These are phyloP conservation scores for Artemisia tridentata DNA, from an alignment of 129 eudicot species.

Conservation along the genomic window DNA sequence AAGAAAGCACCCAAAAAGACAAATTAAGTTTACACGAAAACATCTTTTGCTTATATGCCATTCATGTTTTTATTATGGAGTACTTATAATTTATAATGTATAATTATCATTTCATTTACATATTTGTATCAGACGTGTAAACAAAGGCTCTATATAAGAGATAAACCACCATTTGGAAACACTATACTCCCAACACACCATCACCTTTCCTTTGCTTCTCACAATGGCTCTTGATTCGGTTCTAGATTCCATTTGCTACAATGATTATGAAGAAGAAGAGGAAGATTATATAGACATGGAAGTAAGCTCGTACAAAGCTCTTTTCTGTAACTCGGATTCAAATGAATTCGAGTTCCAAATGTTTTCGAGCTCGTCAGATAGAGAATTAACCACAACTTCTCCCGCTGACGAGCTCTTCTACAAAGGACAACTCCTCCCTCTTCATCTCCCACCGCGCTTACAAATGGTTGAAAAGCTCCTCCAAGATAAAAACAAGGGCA, in stretches of 20 bases:
- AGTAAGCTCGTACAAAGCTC: slow-evolving; percentile 39
- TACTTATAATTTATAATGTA: too few species aligned
- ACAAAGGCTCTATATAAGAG: slow-evolving; percentile 25
- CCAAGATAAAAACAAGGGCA: slow-evolving; percentile 37
- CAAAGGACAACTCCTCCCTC: slow-evolving; percentile 95
- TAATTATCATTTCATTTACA: slow-evolving; percentile 10
- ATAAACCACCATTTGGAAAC: slow-evolving; percentile 16
- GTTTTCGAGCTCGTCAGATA: slow-evolving; percentile 65
- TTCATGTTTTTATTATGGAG: slow-evolving; percentile 9
- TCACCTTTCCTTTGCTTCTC: slow-evolving; percentile 24
- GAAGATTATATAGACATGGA: slow-evolving; percentile 90
- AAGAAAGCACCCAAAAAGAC: slow-evolving; percentile 9
- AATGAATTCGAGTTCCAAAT: slow-evolving; percentile 83
- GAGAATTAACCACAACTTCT: slow-evolving; percentile 60
- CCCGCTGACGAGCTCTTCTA: slow-evolving; percentile 94
- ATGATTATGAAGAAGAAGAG: slow-evolving; percentile 28
- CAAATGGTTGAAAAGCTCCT: slow-evolving; percentile 76
- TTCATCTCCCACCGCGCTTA: slow-evolving; percentile 74
- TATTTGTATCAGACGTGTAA: slow-evolving; percentile 1
- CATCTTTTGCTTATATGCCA: slow-evolving; percentile 29
- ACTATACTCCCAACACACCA: slow-evolving; percentile 26
- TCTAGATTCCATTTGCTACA: slow-evolving; percentile 21
- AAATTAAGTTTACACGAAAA: slow-evolving; percentile 20
- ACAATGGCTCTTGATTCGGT: slow-evolving; percentile 28
- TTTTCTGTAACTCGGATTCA: slow-evolving; percentile 37